Conservation (phyloP, 139 green algal genomes). For the Limnomonas spitsbergensis region DNA sequence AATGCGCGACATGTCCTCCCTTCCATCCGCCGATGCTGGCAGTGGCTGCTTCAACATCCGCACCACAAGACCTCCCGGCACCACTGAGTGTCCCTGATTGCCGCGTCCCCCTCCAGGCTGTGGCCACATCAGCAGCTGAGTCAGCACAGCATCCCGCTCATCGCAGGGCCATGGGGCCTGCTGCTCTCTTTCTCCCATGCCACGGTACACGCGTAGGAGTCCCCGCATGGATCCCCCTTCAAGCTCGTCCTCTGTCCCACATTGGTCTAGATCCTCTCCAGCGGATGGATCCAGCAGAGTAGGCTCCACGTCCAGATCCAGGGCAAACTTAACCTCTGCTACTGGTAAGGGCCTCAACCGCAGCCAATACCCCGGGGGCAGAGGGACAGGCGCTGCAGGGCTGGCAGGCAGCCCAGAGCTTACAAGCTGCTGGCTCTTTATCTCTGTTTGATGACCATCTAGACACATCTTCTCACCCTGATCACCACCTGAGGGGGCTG, state of each 20-base stretch:
- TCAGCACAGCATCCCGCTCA: constrained; percentile 27
- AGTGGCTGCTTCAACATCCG: neutral
- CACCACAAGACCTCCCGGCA: constrained; percentile 15
- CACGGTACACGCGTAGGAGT: constrained; percentile 22
- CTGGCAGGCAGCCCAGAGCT: too few species aligned
- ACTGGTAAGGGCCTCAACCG: neutral
- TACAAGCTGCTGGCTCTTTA: too few species aligned
- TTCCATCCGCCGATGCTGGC: neutral
- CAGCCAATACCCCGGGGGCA: neutral
- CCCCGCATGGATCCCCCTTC: constrained; percentile 1
- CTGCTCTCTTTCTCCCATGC: neutral
- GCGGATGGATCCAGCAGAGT: too few species aligned
- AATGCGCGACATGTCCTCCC: neutral
- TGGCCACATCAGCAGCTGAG: constrained; percentile 14
- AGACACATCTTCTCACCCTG: too few species aligned
- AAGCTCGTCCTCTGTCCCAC: neutral
- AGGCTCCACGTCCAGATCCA: too few species aligned
- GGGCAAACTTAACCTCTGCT: neutral
- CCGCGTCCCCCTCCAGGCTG: neutral
- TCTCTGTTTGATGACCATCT: too few species aligned
- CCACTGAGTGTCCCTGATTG: neutral
- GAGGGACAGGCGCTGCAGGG: too few species aligned
- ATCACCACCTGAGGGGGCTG: too few species aligned
- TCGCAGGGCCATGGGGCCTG: constrained; percentile 38
- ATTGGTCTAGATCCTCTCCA: neutral